These are phyloP conservation scores for Colletotrichum paranaense DNA, from an alignment of 2,329 filamentous ascomycete species.

Conservation along the genomic window DNA sequence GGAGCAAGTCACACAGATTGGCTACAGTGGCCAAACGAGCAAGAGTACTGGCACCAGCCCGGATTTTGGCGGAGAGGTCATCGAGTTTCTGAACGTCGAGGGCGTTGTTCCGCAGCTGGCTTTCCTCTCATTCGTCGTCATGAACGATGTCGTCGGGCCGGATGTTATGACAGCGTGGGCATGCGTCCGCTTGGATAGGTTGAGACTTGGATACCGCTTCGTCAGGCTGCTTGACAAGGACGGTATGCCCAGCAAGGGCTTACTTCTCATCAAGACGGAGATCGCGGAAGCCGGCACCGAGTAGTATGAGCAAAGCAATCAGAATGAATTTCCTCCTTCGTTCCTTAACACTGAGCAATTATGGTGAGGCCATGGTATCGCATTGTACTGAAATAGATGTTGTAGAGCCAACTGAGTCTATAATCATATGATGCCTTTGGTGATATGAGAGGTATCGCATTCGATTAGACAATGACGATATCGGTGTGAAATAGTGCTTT, in stretches of 20 bases:
- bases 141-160: conserved; percentile 83
- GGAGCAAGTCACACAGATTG: conserved; percentile 50
- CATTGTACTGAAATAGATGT: not conserved
- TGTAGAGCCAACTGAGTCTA: not conserved
- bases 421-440: not conserved
- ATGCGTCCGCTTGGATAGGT: conserved; percentile 84
- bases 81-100: conserved; percentile 66
- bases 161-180: conserved; percentile 89
- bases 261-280: not conserved
- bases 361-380: too few species aligned
- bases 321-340: not conserved
- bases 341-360: too few species aligned
- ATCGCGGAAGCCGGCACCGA: not conserved
- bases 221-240: conserved; percentile 51
- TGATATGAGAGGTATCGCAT: not conserved
- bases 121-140: conserved; percentile 85
- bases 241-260: conserved; percentile 2
- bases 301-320: not conserved
- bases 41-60: conserved; percentile 68
- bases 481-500: not conserved
- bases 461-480: conserved; percentile 5
- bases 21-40: conserved; percentile 68
- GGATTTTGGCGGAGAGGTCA: conserved; percentile 69
- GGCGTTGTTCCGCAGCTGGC: conserved; percentile 75
- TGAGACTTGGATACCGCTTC: conserved; percentile 81